phyloP scores from a whole-genome alignment of 176 grass and related monocot genomes.

The Alopecurus myosuroides region DNA sequence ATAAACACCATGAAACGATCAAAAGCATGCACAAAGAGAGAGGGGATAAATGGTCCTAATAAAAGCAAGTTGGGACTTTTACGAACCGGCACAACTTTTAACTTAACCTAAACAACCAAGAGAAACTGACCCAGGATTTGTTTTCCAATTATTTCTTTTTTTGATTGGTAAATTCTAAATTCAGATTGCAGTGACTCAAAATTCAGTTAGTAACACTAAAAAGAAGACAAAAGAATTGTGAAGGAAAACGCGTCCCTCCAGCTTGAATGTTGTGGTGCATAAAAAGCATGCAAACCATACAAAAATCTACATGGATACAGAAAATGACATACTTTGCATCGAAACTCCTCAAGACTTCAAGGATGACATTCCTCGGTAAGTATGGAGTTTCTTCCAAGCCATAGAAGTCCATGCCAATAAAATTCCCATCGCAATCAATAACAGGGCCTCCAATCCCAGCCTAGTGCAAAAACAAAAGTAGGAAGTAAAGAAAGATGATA shows the following conservation, averaged over 20 bases:
- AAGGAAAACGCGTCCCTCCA: not conserved
- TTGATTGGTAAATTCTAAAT: too few species aligned
- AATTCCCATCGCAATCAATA: not conserved
- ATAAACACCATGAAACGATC: not conserved
- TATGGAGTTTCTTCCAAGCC: not conserved
- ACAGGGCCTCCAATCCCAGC: not conserved
- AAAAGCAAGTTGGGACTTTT: not conserved
- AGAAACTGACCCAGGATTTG: not conserved
- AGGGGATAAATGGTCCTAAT: not conserved
- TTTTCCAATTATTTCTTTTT: too few species aligned
- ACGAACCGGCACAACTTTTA: not conserved
- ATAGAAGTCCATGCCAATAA: conserved; percentile 1
- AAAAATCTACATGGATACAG: not conserved
- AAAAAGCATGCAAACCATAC: not conserved
- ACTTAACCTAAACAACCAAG: not conserved
- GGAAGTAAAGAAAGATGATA: not conserved
- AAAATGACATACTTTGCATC: not conserved
- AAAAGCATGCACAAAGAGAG: not conserved
- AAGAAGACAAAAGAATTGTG: not conserved
- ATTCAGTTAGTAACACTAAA: not conserved
- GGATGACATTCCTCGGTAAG: not conserved
- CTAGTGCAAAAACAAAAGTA: not conserved
- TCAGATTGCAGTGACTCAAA: not conserved
- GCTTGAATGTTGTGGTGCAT: not conserved
- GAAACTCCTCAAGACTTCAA: not conserved